Base-by-base conservation (phyloP, 495 filamentous ascomycete species). In the Penicillium ochrochloron region DNA sequence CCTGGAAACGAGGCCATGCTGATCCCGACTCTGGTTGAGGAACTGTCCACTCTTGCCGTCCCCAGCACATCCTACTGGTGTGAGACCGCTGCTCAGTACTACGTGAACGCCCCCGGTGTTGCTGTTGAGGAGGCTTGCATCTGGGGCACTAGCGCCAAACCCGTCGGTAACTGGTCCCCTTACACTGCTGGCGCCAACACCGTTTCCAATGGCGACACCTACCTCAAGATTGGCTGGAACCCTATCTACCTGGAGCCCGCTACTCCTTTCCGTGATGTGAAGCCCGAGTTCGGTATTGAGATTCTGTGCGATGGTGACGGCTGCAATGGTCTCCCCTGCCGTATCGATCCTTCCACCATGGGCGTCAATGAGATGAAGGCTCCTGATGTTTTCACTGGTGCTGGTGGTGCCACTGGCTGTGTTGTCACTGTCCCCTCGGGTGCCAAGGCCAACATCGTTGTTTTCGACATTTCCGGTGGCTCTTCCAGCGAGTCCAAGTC, bases 1-100 rank as follows among this genome's bases (percentile, higher is more conserved):
- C 92, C 91, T 14, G 92, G 92, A n/a, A 91, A 92, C 71, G 92
- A 95, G 77, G 89, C 90, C 59, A 95, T 95, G 92, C 78, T 93
- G 65, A 95, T 94, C 71, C 90, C 91, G 14, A 93, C 89, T 33
- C 71, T 87, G 66, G 87, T 94, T 37, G 64, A 79, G 34, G 70
- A 73, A 21, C 64, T 76, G 15, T 75, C 78, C 10, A 84, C 82
- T 42, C 76, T 95, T 41, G 90, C 92, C 57, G 90, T 94, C 50
- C 91, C 92, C 4, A 89, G 84, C 51, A 74, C 80, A 27, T 80
- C 76, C 59, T 94, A 94, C 74, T 95, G 90, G 91, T 86, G 80
- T 62, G 68, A 73, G 34, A 93, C 91, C 21, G 85, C 91, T 66
- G 88, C 92, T 55, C 91, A 95, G 87, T 94, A 82, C 77, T 94